These are phyloP conservation scores for Aulographum hederae DNA, from an alignment of 2,329 filamentous ascomycete genomes.

Conservation along the genomic window DNA sequence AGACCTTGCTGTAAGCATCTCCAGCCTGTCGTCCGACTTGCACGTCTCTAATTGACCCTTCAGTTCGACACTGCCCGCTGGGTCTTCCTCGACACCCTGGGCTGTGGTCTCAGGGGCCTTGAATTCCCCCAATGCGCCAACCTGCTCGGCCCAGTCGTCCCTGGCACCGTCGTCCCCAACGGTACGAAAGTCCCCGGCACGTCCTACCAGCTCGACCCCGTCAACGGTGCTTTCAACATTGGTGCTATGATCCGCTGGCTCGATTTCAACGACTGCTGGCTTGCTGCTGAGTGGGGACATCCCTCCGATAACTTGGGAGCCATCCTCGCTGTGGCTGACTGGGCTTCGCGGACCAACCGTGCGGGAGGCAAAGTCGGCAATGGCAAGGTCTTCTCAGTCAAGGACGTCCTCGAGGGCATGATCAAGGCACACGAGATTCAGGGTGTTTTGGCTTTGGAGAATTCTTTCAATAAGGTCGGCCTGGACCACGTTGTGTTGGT, in stretches of 20 bases:
- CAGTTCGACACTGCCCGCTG: constrained; percentile 91
- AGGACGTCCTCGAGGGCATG: constrained; percentile 89
- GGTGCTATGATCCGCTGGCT: constrained; percentile 98
- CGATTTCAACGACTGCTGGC: constrained; percentile 99
- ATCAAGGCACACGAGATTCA: constrained; percentile 99
- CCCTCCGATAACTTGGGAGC: constrained; percentile 95
- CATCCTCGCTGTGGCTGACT: constrained; percentile 92
- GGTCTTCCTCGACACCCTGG: constrained; percentile 91
- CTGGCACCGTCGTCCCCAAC: constrained; percentile 80
- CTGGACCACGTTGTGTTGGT: constrained; percentile 95
- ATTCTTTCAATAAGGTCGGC: constrained; percentile 97
- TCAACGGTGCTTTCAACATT: constrained; percentile 97
- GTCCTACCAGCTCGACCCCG: constrained; percentile 81
- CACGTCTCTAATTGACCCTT: neutral
- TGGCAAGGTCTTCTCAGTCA: constrained; percentile 69
- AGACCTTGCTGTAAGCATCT: constrained; percentile 61
- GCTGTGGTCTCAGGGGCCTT: constrained; percentile 88
- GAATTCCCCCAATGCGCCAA: constrained; percentile 93
- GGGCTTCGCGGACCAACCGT: constrained; percentile 87
- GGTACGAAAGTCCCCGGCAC: constrained; percentile 85
- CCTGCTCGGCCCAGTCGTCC: constrained; percentile 78
- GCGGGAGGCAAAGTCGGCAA: constrained; percentile 56
- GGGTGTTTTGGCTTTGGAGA: constrained; percentile 88
- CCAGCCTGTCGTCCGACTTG: constrained; percentile 7
- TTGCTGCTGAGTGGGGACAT: constrained; percentile 97